Evolutionary conservation across 2,329 filamentous ascomycete species (phyloP).

Genomic region (Beauveria sp.): DNA sequence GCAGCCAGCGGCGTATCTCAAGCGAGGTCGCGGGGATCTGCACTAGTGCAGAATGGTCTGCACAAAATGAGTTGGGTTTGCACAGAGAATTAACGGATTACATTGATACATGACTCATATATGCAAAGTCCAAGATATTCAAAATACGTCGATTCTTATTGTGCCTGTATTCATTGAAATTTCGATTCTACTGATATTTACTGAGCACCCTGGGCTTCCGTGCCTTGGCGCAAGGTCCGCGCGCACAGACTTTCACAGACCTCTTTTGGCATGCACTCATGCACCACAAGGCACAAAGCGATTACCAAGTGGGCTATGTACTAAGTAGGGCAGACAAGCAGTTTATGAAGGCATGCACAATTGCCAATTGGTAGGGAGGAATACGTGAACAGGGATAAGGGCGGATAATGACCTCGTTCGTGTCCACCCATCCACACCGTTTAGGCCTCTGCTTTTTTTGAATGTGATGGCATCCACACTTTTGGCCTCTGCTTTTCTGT

Average conservation of each 20-base stretch:
- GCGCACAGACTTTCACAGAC: neutral
- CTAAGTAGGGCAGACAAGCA: neutral
- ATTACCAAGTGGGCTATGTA: too few relatives aligned
- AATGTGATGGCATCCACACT: neutral
- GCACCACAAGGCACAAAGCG: too few relatives aligned
- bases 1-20: too few relatives aligned
- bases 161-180: neutral
- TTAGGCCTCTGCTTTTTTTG: neutral
- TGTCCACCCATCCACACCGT: neutral
- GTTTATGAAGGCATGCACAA: neutral
- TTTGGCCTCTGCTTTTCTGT: neutral
- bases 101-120: too few relatives aligned
- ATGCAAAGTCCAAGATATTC: too few relatives aligned
- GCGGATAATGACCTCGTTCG: neutral
- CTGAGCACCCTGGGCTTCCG: neutral
- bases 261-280: neutral
- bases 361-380: neutral
- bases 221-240: neutral
- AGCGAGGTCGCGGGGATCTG: neutral
- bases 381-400: neutral
- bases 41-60: neutral
- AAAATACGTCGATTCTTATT: neutral
- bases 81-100: neutral
- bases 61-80: neutral
- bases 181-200: neutral